phyloP scores from a whole-genome alignment of 371 early-diverging fungal species.

The Phascolomyces articulosus region DNA sequence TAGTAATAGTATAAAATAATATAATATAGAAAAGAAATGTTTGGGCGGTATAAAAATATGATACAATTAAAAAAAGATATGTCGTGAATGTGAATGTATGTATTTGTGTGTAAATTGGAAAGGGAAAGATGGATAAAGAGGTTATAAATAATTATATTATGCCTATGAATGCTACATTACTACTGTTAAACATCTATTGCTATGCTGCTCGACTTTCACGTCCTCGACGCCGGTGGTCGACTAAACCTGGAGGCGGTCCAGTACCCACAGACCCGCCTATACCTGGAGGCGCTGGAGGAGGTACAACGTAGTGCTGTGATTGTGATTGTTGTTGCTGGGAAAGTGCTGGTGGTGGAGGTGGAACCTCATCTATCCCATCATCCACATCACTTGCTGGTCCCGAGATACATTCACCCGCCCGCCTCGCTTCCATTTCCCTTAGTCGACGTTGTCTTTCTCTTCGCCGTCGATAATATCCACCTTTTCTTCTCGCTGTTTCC shows the following conservation, averaged over 20 bases:
- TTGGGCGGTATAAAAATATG: no score
- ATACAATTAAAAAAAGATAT: no score
- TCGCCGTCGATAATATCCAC: constrained; percentile 33
- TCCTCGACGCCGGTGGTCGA: background rate
- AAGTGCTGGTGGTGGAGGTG: no score
- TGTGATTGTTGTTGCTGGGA: background rate
- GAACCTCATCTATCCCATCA: constrained; percentile 10
- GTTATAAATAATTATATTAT: background rate
- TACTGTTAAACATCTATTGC: no score
- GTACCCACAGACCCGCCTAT: background rate
- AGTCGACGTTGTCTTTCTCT: constrained; percentile 30
- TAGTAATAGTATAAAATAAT: no score
- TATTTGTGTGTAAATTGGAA: no score
- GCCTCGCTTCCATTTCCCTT: constrained; percentile 27
- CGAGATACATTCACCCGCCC: constrained; percentile 16
- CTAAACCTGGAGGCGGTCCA: background rate
- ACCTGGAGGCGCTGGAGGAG: background rate
- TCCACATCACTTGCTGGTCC: constrained; percentile 16
- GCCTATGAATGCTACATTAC: no score
- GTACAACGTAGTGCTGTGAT: no score
- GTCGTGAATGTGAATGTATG: no score
- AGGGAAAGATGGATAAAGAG: no score
- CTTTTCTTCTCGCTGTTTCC: constrained; percentile 33
- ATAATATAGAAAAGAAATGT: no score
- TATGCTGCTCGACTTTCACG: constrained; percentile 1